phyloP scores from a whole-genome alignment of 2,329 filamentous ascomycete genomes.

The Sphaerulina musiva region DNA sequence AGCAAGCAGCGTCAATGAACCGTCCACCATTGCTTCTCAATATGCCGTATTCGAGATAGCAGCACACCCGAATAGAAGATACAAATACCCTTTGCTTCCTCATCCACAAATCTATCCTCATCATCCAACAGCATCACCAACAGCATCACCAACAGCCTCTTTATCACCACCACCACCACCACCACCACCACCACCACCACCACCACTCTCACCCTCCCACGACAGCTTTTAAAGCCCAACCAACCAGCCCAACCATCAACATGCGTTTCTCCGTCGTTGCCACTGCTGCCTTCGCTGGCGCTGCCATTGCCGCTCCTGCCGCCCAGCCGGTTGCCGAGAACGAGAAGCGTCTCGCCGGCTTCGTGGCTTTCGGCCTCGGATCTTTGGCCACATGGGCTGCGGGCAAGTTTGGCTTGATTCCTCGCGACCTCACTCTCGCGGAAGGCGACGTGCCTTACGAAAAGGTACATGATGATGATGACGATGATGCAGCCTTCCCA shows the following conservation, averaged over 20 bases:
- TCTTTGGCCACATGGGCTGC: no score
- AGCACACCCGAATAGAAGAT: background rate
- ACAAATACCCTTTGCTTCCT: background rate
- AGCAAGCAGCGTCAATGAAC: no score
- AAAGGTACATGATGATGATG: no score
- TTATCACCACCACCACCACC: background rate
- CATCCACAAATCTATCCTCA: background rate
- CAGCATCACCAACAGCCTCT: background rate
- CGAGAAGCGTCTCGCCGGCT: background rate
- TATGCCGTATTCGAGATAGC: background rate
- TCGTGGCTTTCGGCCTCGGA: no score
- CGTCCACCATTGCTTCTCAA: background rate
- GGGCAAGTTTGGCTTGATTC: no score
- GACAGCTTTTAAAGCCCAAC: background rate
- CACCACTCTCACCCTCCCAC: background rate
- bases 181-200: background rate
- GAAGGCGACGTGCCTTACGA: no score
- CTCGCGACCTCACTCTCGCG: no score
- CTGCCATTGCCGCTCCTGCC: background rate
- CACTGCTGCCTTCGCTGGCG: background rate
- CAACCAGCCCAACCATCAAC: background rate
- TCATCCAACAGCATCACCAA: background rate
- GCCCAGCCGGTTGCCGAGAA: background rate
- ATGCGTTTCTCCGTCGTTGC: background rate
- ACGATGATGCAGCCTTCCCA: no score